phyloP scores from a whole-genome alignment of 192 early-diverging fungal genomes.

The Podila minutissima region DNA sequence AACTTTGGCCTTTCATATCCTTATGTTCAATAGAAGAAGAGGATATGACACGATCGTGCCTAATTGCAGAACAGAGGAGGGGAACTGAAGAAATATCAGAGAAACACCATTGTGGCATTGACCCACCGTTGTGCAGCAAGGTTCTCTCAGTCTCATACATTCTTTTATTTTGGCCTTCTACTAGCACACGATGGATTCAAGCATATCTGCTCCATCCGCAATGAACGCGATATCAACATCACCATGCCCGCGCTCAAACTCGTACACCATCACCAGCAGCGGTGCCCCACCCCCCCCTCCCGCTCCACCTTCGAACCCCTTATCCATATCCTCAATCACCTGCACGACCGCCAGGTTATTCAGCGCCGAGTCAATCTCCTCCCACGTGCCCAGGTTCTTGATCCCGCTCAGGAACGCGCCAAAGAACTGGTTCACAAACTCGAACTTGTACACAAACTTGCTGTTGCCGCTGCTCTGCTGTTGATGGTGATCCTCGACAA shows the following conservation, averaged over 20 bases:
- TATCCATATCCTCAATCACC: conserved; percentile 43
- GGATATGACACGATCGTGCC: too few relatives aligned
- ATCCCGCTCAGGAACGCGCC: conserved; percentile 62
- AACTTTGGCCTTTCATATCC: too few relatives aligned
- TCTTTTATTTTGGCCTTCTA: too few relatives aligned
- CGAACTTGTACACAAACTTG: conserved; percentile 56
- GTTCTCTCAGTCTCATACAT: too few relatives aligned
- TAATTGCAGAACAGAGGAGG: too few relatives aligned
- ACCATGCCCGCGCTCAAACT: conserved; percentile 58
- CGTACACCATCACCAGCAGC: conserved; percentile 55
- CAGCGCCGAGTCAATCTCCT: conserved; percentile 62
- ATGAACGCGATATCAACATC: conserved; percentile 48
- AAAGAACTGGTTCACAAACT: conserved; percentile 65
- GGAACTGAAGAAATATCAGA: too few relatives aligned
- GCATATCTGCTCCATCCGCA: conserved; percentile 19
- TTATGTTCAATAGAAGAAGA: too few relatives aligned
- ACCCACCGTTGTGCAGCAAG: too few relatives aligned
- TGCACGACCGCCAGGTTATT: conserved; percentile 60
- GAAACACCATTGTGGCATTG: too few relatives aligned
- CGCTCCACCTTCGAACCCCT: neutral
- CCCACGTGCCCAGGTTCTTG: conserved; percentile 45
- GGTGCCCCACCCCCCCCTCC: neutral
- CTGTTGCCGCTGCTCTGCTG: too few relatives aligned
- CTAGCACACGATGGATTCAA: conserved; percentile 15
- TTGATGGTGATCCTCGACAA: conserved; percentile 19